Evolutionary conservation across 139 green algal genomes (phyloP).

Genomic region (Chlorella ohadii): DNA sequence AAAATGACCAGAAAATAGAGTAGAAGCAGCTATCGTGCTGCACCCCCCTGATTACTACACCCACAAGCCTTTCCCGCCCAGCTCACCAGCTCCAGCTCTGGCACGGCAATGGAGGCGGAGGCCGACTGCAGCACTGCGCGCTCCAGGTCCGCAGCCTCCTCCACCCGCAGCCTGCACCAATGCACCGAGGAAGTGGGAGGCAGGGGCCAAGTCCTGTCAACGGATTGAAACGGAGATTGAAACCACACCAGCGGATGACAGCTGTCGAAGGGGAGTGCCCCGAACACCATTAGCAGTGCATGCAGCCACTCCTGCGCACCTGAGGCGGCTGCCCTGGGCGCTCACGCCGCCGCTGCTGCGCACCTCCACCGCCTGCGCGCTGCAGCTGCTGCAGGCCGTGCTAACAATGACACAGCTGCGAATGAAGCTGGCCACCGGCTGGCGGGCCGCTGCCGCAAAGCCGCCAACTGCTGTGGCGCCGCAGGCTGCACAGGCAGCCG

Average conservation of each 20-base stretch:
- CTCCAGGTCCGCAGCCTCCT: constrained; percentile 50
- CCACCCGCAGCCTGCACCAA: constrained; percentile 29
- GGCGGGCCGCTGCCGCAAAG: constrained; percentile 57
- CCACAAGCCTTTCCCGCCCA: no score
- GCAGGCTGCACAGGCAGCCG: constrained; percentile 53
- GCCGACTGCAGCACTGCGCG: constrained; percentile 79
- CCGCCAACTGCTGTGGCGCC: constrained; percentile 17
- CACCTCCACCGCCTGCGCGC: constrained; percentile 49
- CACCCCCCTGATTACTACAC: no score
- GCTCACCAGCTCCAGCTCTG: constrained; percentile 63
- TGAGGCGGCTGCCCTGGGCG: background rate
- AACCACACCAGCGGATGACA: no score
- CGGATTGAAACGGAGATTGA: no score
- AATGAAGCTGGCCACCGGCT: constrained; percentile 67
- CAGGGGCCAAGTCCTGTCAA: no score
- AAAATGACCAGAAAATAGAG: no score
- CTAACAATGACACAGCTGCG: constrained; percentile 72
- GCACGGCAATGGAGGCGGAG: constrained; percentile 55
- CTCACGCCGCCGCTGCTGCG: constrained; percentile 42
- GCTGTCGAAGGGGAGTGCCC: no score
- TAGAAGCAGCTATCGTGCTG: no score
- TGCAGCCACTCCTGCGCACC: background rate
- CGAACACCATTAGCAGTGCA: no score
- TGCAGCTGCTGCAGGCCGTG: constrained; percentile 55
- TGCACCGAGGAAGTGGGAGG: background rate